Conservation (phyloP, 208 protist genomes). For the Leishmania major region DNA sequence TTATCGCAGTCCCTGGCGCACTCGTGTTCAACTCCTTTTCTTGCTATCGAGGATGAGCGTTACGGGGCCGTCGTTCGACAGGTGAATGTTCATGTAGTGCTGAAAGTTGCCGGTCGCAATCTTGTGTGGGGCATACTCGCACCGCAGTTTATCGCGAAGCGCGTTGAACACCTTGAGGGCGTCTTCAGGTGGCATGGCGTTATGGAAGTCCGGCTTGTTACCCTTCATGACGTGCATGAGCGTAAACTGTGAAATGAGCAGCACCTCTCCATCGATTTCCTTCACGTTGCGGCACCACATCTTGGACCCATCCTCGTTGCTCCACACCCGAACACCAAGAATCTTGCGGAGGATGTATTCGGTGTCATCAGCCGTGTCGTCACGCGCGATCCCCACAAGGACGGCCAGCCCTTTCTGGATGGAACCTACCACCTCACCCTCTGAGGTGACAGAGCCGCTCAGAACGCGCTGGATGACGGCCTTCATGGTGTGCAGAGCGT, state of each 20-base stretch:
- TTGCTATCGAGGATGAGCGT: conserved; percentile 87
- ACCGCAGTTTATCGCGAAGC: conserved; percentile 63
- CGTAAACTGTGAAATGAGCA: conserved; percentile 93
- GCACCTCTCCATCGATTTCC: conserved; percentile 82
- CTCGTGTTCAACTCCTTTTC: conserved; percentile 25
- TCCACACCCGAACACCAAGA: conserved; percentile 70
- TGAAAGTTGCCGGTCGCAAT: conserved; percentile 88
- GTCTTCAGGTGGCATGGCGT: conserved; percentile 78
- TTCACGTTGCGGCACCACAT: conserved; percentile 79
- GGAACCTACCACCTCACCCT: conserved; percentile 68
- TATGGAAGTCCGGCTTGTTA: conserved; percentile 92
- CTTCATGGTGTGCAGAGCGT: conserved; percentile 51
- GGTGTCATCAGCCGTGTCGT: conserved; percentile 77
- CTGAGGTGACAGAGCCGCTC: conserved; percentile 66
- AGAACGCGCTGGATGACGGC: conserved; percentile 86
- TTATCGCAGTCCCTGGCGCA: not conserved
- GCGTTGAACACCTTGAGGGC: conserved; percentile 81
- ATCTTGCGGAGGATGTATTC: conserved; percentile 87
- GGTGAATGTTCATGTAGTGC: conserved; percentile 86
- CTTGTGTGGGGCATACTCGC: conserved; percentile 53
- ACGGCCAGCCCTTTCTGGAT: conserved; percentile 79
- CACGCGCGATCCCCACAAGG: conserved; percentile 78
- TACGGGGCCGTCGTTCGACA: conserved; percentile 88
- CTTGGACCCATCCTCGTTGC: conserved; percentile 63
- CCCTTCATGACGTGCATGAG: conserved; percentile 90